These are phyloP conservation scores for Leccinum insigne DNA, from an alignment of 1,284 basidiomycete genomes.

Conservation along the genomic window DNA sequence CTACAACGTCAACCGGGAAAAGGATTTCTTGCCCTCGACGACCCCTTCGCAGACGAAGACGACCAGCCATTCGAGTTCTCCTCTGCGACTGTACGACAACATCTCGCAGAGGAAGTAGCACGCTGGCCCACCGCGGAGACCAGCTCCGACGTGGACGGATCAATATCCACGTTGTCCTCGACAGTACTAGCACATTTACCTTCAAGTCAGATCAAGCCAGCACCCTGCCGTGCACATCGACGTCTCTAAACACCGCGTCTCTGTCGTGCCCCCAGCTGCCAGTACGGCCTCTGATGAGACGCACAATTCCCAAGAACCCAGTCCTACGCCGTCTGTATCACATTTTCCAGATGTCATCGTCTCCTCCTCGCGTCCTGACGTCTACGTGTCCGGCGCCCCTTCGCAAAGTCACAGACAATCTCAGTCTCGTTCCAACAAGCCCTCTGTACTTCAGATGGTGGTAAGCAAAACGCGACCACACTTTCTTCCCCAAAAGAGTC, in stretches of 20 bases:
- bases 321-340: conserved; percentile 6
- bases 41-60: conserved; percentile 65
- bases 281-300: not conserved
- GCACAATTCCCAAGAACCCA: not conserved
- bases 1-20: conserved; percentile 31
- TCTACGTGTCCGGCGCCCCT: not conserved
- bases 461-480: conserved; percentile 78
- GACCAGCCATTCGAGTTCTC: conserved; percentile 52
- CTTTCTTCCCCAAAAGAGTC: conserved; percentile 84
- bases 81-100: conserved; percentile 55
- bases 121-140: conserved; percentile 25
- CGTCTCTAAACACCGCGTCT: conserved; percentile 33
- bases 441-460: conserved; percentile 72
- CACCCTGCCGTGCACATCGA: conserved; percentile 48
- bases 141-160: conserved; percentile 38
- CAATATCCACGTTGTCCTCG: conserved; percentile 59
- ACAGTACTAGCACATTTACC: conserved; percentile 19
- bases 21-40: conserved; percentile 54
- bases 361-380: conserved; percentile 13
- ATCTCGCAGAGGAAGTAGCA: conserved; percentile 49
- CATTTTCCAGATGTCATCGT: conserved; percentile 10
- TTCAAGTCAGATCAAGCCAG: not conserved
- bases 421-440: conserved; percentile 56
- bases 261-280: conserved; percentile 17
- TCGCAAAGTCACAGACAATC: conserved; percentile 41